A percentile compares a stretch with the other conserved stretches of the same genome.
These are phyloP conservation scores for Fusarium illudens DNA, from an alignment of 2,329 filamentous ascomycete species.

Conservation along the genomic window DNA sequence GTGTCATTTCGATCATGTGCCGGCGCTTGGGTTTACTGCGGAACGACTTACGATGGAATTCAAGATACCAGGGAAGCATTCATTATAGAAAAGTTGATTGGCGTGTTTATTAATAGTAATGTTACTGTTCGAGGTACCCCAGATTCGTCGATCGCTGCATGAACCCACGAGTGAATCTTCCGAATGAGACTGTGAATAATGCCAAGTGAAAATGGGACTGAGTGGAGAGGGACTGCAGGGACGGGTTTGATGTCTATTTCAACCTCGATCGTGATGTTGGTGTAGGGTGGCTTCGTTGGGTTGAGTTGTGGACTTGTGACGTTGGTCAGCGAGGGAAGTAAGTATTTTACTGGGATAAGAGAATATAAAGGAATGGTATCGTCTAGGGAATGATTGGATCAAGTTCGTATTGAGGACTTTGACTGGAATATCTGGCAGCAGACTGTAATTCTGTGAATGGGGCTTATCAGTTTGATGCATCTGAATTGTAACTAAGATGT, in stretches of 20 bases:
- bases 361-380: not conserved
- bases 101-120: constrained; percentile 29
- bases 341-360: not conserved
- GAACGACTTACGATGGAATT: constrained; percentile 8
- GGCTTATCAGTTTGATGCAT: too few species aligned
- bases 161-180: not conserved
- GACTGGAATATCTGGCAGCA: too few species aligned
- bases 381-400: too few species aligned
- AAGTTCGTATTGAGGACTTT: too few species aligned
- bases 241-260: not conserved
- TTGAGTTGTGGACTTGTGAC: not conserved
- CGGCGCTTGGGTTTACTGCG: not conserved
- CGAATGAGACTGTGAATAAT: not conserved
- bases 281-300: not conserved
- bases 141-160: not conserved
- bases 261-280: not conserved
- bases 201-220: not conserved
- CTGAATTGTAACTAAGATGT: too few species aligned
- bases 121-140: not conserved
- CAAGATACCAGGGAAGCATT: constrained; percentile 29
- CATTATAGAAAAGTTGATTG: constrained; percentile 14
- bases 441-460: too few species aligned
- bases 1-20: not conserved
- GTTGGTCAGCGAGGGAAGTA: not conserved
- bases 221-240: not conserved